Base-by-base conservation (phyloP, 2,329 filamentous ascomycete species). In the Zasmidium citrigriseum region DNA sequence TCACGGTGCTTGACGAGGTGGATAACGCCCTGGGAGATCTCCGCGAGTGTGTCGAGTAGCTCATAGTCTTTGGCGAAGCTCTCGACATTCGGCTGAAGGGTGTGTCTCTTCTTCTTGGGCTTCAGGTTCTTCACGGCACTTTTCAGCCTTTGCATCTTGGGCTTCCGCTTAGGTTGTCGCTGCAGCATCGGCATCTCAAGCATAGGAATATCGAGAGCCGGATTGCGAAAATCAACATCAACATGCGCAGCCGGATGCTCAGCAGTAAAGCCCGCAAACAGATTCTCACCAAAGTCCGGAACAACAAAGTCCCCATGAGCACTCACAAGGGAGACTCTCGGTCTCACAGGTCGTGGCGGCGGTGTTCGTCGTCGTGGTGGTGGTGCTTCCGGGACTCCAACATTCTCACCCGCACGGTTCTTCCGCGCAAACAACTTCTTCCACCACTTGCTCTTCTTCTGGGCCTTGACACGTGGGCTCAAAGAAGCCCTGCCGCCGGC, bases 1-100 rank as follows among this genome's bases (percentile, higher is more conserved):
- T 10, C 2, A 2, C 52, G 52, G 12, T 54, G 25, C 1, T 48
- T 52, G 12, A 64, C 62, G 27, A 64, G 52, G 27, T 58, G 51
- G 34, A 62, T 34, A 14, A 54, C 56, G 29, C 50, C 52, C 16
- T 46, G 47, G 38, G 51, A 55, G 23, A 54, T 59, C 9, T 47
- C 41, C 9, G 41, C 50, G 1, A 60, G 44, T 5, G 56, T 61
- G 21, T 29, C 24, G 21, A 58, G 18, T 4, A 61, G 50, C 11
- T 59, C 45, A 27, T 64, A 64, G 18, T 48, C 44, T 2, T 49
- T 2, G 22, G 46, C 11, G 46, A 25, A 18, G 22, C 46, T 47
- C 4, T 12, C 20, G 21, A 49, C 22, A 16, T 41, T 41, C 12
- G 34, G 34, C 4, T 10, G 4, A 4, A 41, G 14, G 34, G 18